Evolutionary conservation across 108 stramenopile species (phyloP), one percentile per base, ranked within the genome.

Genomic region (Schizochytrium sp.): DNA sequence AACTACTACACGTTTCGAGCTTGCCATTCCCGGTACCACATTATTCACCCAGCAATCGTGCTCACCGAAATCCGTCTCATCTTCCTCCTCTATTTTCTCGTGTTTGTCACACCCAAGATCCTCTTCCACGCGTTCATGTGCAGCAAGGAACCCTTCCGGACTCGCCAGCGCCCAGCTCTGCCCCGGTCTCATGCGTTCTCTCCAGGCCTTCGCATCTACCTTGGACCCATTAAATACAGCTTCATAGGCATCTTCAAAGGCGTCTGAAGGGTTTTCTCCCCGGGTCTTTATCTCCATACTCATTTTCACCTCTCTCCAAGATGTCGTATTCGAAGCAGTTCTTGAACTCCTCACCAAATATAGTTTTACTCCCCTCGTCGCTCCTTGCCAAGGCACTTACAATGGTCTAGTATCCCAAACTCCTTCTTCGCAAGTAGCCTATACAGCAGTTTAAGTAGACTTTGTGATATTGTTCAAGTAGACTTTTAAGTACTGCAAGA

Each of bases 151-250:
- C 40, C 76, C 76, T 5, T 17, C 76, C 12, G 28, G 28, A 42
- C 47, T 55, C 45, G 50, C 13, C 10, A 83, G 5, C 45, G 76
- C 53, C 76, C 76, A 83, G 50, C 50, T 55, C 0, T 2, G 10
- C 3, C 50, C 76, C 47, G 76, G 50, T 7, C 44, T 38, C 76
- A 83, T 83, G 76, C 76, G 76, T 28, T 7, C 76, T 5, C 28
- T n/a, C 76, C 76, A 83, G 5, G 76, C 76, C 1, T 83, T 28
- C 15, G 55, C 28, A 40, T 83, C 76, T 28, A 83, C 45, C 50
- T n/a, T 28, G 45, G 17, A 38, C 2, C 44, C 28, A 10, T 28
- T 4, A 42, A 83, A 83, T n/a, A 83, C 76, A 56, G 47, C 53
- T 53, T 46, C 76, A 40, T 83, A 19, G 1, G 53, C 50, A 47